Evolutionary conservation across 495 filamentous ascomycete species (phyloP), one percentile per base, ranked within the genome.

Genomic region (Pseudomonodictys pantanalensis): DNA sequence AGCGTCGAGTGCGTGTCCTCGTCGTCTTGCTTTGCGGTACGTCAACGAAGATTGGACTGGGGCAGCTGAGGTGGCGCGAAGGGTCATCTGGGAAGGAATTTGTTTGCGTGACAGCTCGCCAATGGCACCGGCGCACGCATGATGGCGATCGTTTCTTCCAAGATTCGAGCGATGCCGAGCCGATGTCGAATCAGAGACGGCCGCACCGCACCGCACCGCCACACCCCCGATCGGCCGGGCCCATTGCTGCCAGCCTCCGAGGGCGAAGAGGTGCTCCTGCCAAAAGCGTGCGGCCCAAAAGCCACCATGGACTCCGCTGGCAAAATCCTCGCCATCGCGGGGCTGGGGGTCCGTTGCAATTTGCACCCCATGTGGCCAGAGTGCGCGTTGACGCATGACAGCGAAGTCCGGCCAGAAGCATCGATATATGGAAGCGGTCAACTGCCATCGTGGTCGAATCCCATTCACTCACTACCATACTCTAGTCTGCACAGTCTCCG

Each of bases 351-450:
- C n/a, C n/a, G n/a, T n/a, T n/a, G n/a, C n/a, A n/a, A n/a, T n/a
- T n/a, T n/a, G n/a, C n/a, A n/a, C n/a, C n/a, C n/a, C 61, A 55
- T 57, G 63, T 50, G 60, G 62, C 51, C 56, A 39, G 52, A 55
- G 56, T 51, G 56, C 56, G 54, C 55, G 33, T 50, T 29, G 3
- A 39, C 15, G 33, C n/a, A 22, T 33, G n/a, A 29, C 29, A 39
- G 41, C 26, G 33, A 29, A 26, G 17, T 33, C 29, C 17, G 26
- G 62, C 63, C 60, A 48, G 46, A 29, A 32, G 53, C 45, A 46
- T 48, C 44, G 48, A 56, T 52, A 58, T 62, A 54, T 56, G 51
- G 52, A 53, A 22, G 20, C 17, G 45, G n/a, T 35, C 48, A 25
- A 17, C 24, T 33, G 26, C 33, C 24, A 47, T 38, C 50, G 58